phyloP scores from a whole-genome alignment of 2,329 filamentous ascomycete genomes.

The Fusarium oligoseptatum region DNA sequence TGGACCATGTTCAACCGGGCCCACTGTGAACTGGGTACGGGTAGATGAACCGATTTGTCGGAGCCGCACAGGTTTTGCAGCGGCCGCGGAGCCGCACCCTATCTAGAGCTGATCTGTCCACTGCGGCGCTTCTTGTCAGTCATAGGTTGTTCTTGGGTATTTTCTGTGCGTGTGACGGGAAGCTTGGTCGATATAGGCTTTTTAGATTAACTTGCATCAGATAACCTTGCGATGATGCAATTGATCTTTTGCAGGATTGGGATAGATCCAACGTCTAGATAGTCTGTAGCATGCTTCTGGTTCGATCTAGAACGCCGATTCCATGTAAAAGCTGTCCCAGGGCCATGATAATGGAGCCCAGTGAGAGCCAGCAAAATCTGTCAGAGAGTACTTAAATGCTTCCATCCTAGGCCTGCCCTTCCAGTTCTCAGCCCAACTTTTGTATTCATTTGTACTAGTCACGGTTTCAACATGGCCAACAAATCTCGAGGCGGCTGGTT shows the following conservation, averaged over 20 bases:
- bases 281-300: neutral
- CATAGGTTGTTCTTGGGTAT: neutral
- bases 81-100: neutral
- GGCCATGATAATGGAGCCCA: too few species aligned
- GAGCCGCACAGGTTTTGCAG: neutral
- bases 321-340: neutral
- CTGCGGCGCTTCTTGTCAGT: neutral
- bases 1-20: neutral
- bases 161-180: neutral
- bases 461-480: neutral
- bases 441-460: neutral
- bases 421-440: neutral
- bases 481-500: slow-evolving; percentile 3
- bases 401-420: neutral
- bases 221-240: neutral
- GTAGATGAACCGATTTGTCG: neutral
- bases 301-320: neutral
- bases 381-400: neutral
- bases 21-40: neutral
- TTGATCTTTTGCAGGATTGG: neutral
- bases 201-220: neutral
- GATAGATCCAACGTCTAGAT: neutral
- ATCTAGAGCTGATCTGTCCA: neutral
- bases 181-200: neutral
- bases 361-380: neutral